Evolutionary conservation across 2,329 filamentous ascomycete genomes (phyloP).

Genomic region (Trichoderma breve): DNA sequence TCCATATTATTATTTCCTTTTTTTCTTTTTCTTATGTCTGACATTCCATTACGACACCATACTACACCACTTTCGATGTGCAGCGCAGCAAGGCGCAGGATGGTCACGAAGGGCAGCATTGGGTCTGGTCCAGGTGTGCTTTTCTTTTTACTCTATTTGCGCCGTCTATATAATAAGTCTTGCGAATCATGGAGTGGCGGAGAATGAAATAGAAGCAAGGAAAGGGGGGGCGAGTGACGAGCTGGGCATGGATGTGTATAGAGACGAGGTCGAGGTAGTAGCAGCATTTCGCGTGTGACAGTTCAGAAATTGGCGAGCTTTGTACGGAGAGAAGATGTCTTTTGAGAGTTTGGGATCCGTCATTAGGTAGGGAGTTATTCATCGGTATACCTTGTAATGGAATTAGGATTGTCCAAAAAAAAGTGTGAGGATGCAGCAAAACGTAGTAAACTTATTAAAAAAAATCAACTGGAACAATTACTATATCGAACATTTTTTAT

Average conservation of each 20-base stretch:
- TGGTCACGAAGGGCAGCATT: conserved; percentile 39
- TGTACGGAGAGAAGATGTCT: conserved; percentile 16
- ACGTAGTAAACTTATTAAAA: neutral
- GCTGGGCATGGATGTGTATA: conserved; percentile 9
- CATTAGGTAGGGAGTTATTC: conserved; percentile 31
- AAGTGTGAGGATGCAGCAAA: neutral
- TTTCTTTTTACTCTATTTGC: conserved; percentile 27
- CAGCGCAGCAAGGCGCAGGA: conserved; percentile 41
- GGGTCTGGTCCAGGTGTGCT: conserved; percentile 34
- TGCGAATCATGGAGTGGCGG: conserved; percentile 17
- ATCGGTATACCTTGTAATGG: conserved; percentile 37
- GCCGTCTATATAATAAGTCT: conserved; percentile 27
- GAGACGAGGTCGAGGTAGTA: neutral
- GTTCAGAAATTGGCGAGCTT: conserved; percentile 10
- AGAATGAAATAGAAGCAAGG: conserved; percentile 14
- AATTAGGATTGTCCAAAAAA: conserved; percentile 30
- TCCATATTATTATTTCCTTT: conserved; percentile 19
- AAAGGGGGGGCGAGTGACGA: neutral
- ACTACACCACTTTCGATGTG: conserved; percentile 36
- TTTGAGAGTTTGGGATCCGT: conserved; percentile 22
- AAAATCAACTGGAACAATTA: conserved; percentile 7
- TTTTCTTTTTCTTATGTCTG: conserved; percentile 30
- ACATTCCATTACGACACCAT: conserved; percentile 37
- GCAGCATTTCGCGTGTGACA: conserved; percentile 2
- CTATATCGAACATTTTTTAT: neutral